These are phyloP conservation scores for Yamadazyma nakazawae DNA, from an alignment of 805 yeast genomes.

Conservation along the genomic window DNA sequence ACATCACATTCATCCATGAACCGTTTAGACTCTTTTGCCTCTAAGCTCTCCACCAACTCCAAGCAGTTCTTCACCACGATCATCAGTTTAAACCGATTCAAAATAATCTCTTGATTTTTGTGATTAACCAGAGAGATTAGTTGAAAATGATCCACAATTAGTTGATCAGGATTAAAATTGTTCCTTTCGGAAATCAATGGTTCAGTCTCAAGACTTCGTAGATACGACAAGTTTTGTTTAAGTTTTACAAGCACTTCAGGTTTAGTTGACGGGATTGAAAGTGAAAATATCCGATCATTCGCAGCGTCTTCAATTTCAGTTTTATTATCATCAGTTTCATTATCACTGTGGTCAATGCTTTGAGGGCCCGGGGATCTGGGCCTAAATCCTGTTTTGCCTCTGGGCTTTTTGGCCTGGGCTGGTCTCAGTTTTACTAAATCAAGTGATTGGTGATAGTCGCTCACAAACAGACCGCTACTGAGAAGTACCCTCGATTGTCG, in stretches of 20 bases:
- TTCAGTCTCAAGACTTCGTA: background rate
- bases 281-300: background rate
- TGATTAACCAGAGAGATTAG: conserved; percentile 8
- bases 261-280: background rate
- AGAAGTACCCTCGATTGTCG: background rate
- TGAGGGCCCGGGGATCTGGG: too few relatives aligned
- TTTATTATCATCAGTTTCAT: background rate
- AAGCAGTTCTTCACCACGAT: conserved; percentile 9
- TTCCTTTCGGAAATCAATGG: background rate
- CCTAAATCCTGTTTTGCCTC: too few relatives aligned
- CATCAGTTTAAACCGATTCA: conserved; percentile 7
- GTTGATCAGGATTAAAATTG: background rate
- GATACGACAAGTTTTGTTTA: background rate
- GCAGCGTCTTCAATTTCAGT: background rate
- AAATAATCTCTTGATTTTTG: background rate
- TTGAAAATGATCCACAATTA: conserved; percentile 5
- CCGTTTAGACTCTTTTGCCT: background rate
- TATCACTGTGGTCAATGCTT: background rate
- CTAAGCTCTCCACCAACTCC: conserved; percentile 2
- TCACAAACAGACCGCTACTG: background rate
- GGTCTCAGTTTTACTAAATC: background rate
- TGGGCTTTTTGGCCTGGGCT: background rate
- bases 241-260: background rate
- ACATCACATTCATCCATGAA: conserved; percentile 3
- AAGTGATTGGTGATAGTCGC: background rate